Evolutionary conservation across 1,139 yeast genomes (phyloP), one percentile per base, ranked within the genome.

Genomic region (Diutina sp.): DNA sequence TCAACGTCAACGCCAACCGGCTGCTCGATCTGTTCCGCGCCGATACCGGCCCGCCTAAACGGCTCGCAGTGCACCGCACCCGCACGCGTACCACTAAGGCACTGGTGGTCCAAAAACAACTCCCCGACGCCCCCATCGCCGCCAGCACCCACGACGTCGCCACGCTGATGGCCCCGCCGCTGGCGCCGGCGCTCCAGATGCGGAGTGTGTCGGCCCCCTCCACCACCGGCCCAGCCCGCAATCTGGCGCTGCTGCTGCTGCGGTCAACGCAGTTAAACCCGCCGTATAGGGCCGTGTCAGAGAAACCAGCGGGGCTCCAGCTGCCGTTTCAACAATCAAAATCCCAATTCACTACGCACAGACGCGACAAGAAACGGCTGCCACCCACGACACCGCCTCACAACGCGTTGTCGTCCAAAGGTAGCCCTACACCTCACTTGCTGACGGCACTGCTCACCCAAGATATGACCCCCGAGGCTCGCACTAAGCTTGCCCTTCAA

Each of bases 401-500:
- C n/a, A 9, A 35, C n/a, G n/a, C n/a, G n/a, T 9, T 6, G 14
- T 35, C 41, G 14, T 35, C 41, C 14, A 35, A 35, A 12, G 41
- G 41, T 12, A 35, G 14, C 14, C 11, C 41, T 35, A 12, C 41
- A 11, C 41, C 41, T n/a, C 41, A 35, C 14, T 11, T 35, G 41
- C 41, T 35, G 41, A 35, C 41, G 41, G 25, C 28, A 8, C 30
- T 25, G 30, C 28, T 28, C n/a, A 47, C 38, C n/a, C 51, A 21
- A 18, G 51, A 47, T 18, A 47, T 47, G 51, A 47, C 51, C 4
- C 71, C 79, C 1, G 79, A 76, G 50, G 72, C 78, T 14, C 73
- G 84, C 58, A 78, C 82, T 0, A 67, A 75, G 14, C 65, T 76
- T 55, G 90, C 90, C 0, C 71, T 78, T 30, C 76, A 78, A 46